Evolutionary conservation across 1,139 yeast genomes (phyloP).

Genomic region (Maudiozyma humilis): DNA sequence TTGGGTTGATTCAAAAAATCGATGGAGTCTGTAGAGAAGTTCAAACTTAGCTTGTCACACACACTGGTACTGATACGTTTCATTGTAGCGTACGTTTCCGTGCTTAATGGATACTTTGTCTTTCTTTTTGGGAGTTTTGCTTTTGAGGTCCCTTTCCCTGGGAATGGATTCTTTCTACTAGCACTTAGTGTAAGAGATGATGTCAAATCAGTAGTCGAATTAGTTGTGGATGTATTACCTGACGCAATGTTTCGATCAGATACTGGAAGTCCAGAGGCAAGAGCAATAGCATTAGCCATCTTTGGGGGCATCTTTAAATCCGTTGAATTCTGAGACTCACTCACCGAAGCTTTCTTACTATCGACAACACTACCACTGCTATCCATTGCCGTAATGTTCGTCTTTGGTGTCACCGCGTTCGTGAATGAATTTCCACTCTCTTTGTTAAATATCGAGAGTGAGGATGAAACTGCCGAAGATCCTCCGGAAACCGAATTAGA

Average conservation of each 20-base stretch:
- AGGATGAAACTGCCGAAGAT: constrained; percentile 4
- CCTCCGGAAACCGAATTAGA: background rate
- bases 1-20: constrained; percentile 10
- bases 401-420: background rate
- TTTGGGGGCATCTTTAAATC: constrained; percentile 16
- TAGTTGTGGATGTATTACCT: constrained; percentile 1
- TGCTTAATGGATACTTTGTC: constrained; percentile 21
- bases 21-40: constrained; percentile 9
- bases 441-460: background rate
- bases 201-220: constrained; percentile 8
- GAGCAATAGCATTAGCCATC: constrained; percentile 21
- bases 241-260: constrained; percentile 1
- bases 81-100: constrained; percentile 21
- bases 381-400: background rate
- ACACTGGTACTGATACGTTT: constrained; percentile 19
- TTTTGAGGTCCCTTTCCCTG: constrained; percentile 8
- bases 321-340: constrained; percentile 3
- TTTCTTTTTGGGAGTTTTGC: constrained; percentile 17
- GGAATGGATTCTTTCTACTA: constrained; percentile 3
- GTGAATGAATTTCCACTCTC: background rate
- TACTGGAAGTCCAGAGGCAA: constrained; percentile 15
- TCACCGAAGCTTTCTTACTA: constrained; percentile 3
- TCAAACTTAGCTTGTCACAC: constrained; percentile 16
- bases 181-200: constrained; percentile 3
- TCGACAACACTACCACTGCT: background rate